Percentiles rank a stretch among this genome's conserved stretches.
Evolutionary conservation across 257 asterid species (phyloP).

Genomic region (Capsicum rhomboideum): DNA sequence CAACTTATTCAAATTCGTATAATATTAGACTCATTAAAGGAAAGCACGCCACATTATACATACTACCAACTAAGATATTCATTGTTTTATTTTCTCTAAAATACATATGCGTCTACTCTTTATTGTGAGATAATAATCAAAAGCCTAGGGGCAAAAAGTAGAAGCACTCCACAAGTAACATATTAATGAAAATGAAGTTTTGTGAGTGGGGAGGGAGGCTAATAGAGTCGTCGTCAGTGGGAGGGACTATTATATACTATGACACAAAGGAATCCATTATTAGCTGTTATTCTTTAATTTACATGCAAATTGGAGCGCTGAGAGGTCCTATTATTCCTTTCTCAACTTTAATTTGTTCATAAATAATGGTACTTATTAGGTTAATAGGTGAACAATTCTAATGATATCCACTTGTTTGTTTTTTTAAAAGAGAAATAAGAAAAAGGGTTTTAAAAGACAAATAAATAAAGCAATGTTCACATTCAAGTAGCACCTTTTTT

Average conservation of each 20-base stretch:
- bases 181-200: not conserved
- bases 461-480: not conserved
- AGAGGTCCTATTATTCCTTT: not conserved
- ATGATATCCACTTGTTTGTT: not conserved
- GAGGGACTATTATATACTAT: conserved; percentile 26
- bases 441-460: not conserved
- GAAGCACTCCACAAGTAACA: conserved; percentile 7
- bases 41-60: not conserved
- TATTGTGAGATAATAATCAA: not conserved
- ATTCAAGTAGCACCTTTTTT: not conserved
- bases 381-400: not conserved
- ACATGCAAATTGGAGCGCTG: conserved; percentile 43
- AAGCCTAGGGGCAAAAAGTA: not conserved
- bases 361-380: not conserved
- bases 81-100: not conserved
- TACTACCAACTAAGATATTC: not conserved
- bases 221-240: conserved; percentile 32
- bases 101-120: not conserved
- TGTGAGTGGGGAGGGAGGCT: conserved; percentile 33
- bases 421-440: not conserved
- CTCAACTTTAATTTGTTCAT: not conserved
- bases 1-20: no score
- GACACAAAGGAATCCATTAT: conserved; percentile 54
- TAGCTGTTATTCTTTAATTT: not conserved
- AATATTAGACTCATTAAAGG: no score